These are phyloP conservation scores for Solanum sejunctum DNA, from an alignment of 257 asterid species.

Conservation along the genomic window DNA sequence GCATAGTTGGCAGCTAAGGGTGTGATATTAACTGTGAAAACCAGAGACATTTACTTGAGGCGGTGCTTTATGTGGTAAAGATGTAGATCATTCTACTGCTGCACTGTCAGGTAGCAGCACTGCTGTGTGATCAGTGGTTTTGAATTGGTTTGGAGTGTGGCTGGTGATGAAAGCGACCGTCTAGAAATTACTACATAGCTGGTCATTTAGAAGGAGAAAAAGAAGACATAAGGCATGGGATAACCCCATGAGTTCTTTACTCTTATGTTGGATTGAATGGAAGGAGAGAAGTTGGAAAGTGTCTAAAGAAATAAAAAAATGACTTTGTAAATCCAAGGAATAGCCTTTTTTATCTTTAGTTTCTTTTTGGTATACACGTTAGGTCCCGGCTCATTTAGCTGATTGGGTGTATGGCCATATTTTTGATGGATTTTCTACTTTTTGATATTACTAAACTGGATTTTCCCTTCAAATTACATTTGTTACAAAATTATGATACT, in stretches of 20 bases:
- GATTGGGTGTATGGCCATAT: neutral
- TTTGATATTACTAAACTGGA: neutral
- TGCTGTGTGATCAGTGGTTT: neutral
- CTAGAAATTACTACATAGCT: neutral
- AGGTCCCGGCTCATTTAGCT: neutral
- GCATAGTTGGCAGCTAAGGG: neutral
- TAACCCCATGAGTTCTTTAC: neutral
- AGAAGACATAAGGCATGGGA: neutral
- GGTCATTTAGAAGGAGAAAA: neutral
- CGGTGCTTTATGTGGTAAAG: neutral
- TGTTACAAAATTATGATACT: neutral
- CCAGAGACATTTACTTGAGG: neutral
- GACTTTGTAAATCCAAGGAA: neutral
- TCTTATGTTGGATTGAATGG: neutral
- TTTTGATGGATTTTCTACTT: neutral
- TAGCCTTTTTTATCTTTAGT: neutral
- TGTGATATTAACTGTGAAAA: neutral
- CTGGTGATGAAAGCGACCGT: neutral
- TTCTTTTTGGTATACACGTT: neutral
- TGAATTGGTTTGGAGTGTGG: neutral
- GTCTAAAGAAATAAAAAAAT: neutral
- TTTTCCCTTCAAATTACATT: neutral
- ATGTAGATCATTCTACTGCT: neutral
- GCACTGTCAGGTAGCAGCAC: neutral
- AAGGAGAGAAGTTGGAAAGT: neutral